Evolutionary conservation across 116 monocot genomes (phyloP), one percentile per base, ranked within the genome.

Genomic region (Posidonia oceanica): DNA sequence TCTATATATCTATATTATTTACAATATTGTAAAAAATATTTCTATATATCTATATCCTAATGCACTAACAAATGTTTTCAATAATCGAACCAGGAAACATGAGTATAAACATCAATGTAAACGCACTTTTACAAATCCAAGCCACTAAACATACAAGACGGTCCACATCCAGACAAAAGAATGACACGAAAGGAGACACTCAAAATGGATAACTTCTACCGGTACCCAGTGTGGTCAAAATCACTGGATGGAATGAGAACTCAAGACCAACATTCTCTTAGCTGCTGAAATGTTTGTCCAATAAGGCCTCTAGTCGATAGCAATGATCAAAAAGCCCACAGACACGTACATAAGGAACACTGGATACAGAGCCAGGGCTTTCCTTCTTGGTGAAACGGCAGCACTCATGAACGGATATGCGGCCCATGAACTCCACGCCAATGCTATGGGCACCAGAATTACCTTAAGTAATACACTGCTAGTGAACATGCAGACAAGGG

Each of bases 321-420:
- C 96, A 58, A 91, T 83, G 58, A 96, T 88, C 63, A 96, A 74
- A 77, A 91, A 91, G 39, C 89, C 88, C 69, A 96, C 91, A 22
- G 96, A 88, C 37, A 96, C 59, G 36, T 91, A 91, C 96, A 91
- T 85, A 23, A 96, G 88, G 67, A 91, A 87, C 7, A 96, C 96
- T 6, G 91, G 91, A 75, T 96, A 96, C 12, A 96, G 78, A 18
- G 96, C 96, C 57, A 96, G 74, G 48, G 48, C 42, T 42, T 91
- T 95, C 69, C 95, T 78, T 60, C 84, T 84, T 20, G 91, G 91
- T 39, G 72, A 72, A 44, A 95, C 95, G 29, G 95, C 95, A 40
- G 83, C 83, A 58, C 89, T 89, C 81, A 89, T 83, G 79, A 89
- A 89, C 5, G 89, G 89, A 57, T 89, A 89, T 44, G 89, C 89